Conservation (phyloP, 495 filamentous ascomycete species). For the Platismatia glauca region DNA sequence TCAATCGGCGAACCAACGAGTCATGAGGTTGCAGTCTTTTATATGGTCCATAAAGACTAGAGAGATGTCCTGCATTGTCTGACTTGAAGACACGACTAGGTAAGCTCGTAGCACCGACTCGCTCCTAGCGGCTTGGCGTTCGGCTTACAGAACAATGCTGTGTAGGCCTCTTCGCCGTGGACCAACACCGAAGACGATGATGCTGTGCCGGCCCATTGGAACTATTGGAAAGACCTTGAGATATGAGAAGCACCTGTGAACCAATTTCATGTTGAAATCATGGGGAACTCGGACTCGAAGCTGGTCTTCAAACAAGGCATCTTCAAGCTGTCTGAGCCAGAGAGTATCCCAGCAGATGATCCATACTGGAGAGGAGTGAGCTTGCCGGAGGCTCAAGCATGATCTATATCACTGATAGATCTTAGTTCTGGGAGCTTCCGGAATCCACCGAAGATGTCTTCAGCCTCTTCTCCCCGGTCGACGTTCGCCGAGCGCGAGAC, state of each 20-base stretch:
- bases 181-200: background rate
- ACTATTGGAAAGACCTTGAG: background rate
- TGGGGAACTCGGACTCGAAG: conserved; percentile 99
- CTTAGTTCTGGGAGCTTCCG: conserved; percentile 93
- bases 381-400: conserved; percentile 18
- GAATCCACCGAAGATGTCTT: conserved; percentile 95
- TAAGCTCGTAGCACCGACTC: too few relatives aligned
- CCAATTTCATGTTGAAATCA: conserved; percentile 27
- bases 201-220: background rate
- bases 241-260: background rate
- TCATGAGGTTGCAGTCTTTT: background rate
- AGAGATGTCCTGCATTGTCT: background rate
- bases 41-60: background rate
- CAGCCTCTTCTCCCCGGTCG: conserved; percentile 86
- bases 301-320: conserved; percentile 98
- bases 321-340: conserved; percentile 88
- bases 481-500: conserved; percentile 88
- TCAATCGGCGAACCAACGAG: background rate
- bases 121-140: background rate
- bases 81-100: too few relatives aligned
- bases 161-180: too few relatives aligned
- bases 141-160: background rate
- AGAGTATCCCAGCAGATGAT: conserved; percentile 79
- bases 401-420: conserved; percentile 20
- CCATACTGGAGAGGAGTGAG: conserved; percentile 86